Evolutionary conservation across 768 basidiomycete species (phyloP).

Genomic region (Leccinum aurantiacum): DNA sequence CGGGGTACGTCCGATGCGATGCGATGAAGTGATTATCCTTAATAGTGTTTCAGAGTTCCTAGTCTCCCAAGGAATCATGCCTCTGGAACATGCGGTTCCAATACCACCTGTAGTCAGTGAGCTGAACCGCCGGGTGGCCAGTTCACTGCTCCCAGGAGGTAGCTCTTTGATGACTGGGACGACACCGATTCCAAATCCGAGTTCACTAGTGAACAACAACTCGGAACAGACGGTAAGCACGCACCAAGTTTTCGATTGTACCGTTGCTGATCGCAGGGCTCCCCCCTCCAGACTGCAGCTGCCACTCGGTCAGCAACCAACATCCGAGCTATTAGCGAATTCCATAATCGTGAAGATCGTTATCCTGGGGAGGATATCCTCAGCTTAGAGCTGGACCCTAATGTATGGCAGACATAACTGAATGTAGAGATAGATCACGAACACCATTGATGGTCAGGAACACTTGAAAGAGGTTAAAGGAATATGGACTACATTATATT

Average conservation of each 20-base stretch:
- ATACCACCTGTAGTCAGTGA: conserved; percentile 8
- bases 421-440: background rate
- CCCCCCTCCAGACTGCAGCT: background rate
- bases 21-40: background rate
- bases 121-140: conserved; percentile 37
- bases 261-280: background rate
- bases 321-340: conserved; percentile 13
- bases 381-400: conserved; percentile 3
- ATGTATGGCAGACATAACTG: no score
- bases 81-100: conserved; percentile 24
- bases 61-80: conserved; percentile 50
- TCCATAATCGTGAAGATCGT: background rate
- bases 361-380: conserved; percentile 23
- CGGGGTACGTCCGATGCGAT: conserved; percentile 38
- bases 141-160: background rate
- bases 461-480: background rate
- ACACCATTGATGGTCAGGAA: no score
- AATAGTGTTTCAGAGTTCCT: conserved; percentile 44
- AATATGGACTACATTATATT: background rate
- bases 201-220: background rate
- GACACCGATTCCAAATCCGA: conserved; percentile 5
- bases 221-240: conserved; percentile 7
- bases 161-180: background rate
- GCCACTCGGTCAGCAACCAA: background rate
- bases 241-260: background rate